Conservation (phyloP, 139 green algal genomes). For the Haematococcus lacustris region DNA sequence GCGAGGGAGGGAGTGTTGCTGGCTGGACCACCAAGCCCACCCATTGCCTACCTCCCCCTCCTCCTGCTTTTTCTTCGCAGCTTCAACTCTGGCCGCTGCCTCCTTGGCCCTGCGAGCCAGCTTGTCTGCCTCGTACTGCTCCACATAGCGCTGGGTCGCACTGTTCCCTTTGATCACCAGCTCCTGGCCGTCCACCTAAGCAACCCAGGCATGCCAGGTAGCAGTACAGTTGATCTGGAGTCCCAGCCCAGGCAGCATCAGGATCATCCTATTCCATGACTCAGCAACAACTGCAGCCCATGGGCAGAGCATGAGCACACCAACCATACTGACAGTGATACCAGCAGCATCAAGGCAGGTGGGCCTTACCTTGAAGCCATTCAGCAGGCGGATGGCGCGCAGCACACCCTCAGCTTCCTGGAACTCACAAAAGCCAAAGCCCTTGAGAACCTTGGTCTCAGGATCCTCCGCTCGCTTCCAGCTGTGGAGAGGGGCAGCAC, state of each 20-base stretch:
- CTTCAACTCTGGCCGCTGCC: constrained; percentile 25
- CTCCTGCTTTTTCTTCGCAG: constrained; percentile 21
- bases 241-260: too few relatives aligned
- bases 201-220: too few relatives aligned
- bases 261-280: too few relatives aligned
- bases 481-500: too few relatives aligned
- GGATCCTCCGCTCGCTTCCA: constrained; percentile 85
- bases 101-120: constrained; percentile 25
- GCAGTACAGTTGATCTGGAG: too few relatives aligned
- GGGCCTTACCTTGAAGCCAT: constrained; percentile 59
- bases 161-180: constrained; percentile 79
- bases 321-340: too few relatives aligned
- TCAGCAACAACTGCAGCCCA: too few relatives aligned
- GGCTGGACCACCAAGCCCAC: too few relatives aligned
- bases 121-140: constrained; percentile 35
- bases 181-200: constrained; percentile 76
- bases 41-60: constrained; percentile 29
- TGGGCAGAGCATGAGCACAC: too few relatives aligned
- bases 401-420: constrained; percentile 60
- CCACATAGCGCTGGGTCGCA: constrained; percentile 51
- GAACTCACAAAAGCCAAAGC: constrained; percentile 91
- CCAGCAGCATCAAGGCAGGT: too few relatives aligned
- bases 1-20: too few relatives aligned
- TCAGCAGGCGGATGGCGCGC: constrained; percentile 38
- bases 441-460: constrained; percentile 63